These are phyloP conservation scores for Chlorella ohadii DNA, from an alignment of 139 green algal genomes.

Conservation along the genomic window DNA sequence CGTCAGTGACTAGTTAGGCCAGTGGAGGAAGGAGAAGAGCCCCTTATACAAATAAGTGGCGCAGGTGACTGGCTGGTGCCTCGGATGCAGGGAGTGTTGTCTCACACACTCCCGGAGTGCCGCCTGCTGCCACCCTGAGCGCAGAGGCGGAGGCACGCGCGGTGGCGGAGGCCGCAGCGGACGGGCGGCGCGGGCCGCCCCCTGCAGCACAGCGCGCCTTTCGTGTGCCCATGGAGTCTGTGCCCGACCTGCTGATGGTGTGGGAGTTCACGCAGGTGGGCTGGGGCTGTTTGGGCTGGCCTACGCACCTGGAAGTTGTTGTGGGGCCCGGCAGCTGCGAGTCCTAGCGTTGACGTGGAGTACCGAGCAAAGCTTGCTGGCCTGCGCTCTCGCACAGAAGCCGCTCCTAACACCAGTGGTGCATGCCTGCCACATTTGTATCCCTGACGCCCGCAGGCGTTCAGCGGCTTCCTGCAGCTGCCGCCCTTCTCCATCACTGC, in stretches of 20 bases:
- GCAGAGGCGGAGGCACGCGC: slow-evolving; percentile 36
- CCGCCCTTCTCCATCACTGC: slow-evolving; percentile 70
- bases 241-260: slow-evolving; percentile 70
- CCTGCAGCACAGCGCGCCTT: slow-evolving; percentile 53
- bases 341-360: too few relatives aligned
- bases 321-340: too few relatives aligned
- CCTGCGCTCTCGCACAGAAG: too few relatives aligned
- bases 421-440: too few relatives aligned
- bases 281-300: background rate
- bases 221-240: slow-evolving; percentile 50
- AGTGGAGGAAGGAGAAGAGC: too few relatives aligned
- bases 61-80: too few relatives aligned
- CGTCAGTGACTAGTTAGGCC: too few relatives aligned
- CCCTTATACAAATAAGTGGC: too few relatives aligned
- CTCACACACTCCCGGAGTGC: too few relatives aligned
- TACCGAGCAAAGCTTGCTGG: too few relatives aligned
- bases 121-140: background rate
- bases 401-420: too few relatives aligned
- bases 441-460: slow-evolving; percentile 47
- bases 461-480: slow-evolving; percentile 69
- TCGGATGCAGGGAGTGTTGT: too few relatives aligned
- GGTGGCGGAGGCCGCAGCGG: slow-evolving; percentile 43
- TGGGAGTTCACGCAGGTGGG: slow-evolving; percentile 74
- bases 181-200: slow-evolving; percentile 61
- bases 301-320: background rate